Evolutionary conservation across 73 alveolate genomes (phyloP).

Genomic region (Paramecium pentaurelia): DNA sequence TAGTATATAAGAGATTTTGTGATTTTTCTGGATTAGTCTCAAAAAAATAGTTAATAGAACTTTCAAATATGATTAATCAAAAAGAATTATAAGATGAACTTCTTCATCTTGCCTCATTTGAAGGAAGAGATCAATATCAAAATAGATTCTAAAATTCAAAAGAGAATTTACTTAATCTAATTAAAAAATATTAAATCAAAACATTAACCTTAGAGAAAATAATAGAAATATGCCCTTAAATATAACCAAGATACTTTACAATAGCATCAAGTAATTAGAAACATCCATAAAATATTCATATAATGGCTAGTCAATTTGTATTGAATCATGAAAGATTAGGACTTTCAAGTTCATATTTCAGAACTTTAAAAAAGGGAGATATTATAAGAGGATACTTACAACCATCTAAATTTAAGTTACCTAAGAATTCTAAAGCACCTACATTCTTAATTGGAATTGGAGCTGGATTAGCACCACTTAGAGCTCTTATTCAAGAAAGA

Average conservation of each 20-base stretch:
- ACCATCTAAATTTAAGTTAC: slow-evolving; percentile 67
- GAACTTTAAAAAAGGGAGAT: slow-evolving; percentile 52
- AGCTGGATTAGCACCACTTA: slow-evolving; percentile 79
- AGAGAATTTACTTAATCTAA: slow-evolving; percentile 62
- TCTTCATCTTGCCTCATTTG: slow-evolving; percentile 47
- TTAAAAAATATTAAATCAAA: slow-evolving; percentile 63
- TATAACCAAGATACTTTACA: slow-evolving; percentile 75
- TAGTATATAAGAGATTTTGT: slow-evolving; percentile 31
- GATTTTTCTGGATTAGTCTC: slow-evolving; percentile 75
- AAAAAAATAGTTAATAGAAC: slow-evolving; percentile 57
- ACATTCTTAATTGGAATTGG: slow-evolving; percentile 76
- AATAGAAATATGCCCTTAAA: slow-evolving; percentile 67
- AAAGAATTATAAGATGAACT: slow-evolving; percentile 45
- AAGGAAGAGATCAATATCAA: slow-evolving; percentile 39
- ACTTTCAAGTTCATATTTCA: slow-evolving; percentile 63
- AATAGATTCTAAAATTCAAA: background rate
- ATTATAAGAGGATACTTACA: slow-evolving; percentile 58
- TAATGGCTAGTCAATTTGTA: slow-evolving; percentile 48
- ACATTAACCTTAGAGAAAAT: slow-evolving; percentile 64
- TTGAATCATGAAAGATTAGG: slow-evolving; percentile 67
- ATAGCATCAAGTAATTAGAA: slow-evolving; percentile 61
- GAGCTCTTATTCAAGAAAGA: slow-evolving; percentile 73
- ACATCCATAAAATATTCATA: slow-evolving; percentile 59
- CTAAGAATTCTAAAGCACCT: slow-evolving; percentile 69
- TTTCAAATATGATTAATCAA: slow-evolving; percentile 47